A percentile compares a stretch with the other conserved stretches of the same genome.
These are phyloP conservation scores for Aphanoascus verrucosus DNA, from an alignment of 2,329 filamentous ascomycete genomes.

Conservation along the genomic window DNA sequence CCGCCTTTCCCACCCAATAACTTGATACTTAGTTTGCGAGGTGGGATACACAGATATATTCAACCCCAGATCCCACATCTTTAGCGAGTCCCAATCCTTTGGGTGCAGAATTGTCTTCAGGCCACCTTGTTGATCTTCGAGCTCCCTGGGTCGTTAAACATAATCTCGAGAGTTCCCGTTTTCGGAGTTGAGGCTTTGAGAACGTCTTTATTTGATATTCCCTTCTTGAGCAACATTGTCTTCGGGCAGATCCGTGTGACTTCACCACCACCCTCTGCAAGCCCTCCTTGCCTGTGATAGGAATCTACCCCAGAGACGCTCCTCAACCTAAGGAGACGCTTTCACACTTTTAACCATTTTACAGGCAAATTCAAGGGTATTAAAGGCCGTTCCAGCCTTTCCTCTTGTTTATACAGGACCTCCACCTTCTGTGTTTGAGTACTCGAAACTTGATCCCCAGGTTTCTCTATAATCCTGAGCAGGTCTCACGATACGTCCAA, in stretches of 20 bases:
- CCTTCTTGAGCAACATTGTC: background rate
- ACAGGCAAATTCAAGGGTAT: background rate
- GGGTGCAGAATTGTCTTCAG: slow-evolving; percentile 6
- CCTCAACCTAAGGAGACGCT: background rate
- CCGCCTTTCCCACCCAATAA: slow-evolving; percentile 17
- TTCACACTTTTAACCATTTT: background rate
- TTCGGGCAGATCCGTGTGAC: background rate
- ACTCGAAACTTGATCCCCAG: background rate
- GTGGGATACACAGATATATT: slow-evolving; percentile 16
- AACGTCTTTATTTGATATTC: background rate
- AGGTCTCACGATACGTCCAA: background rate
- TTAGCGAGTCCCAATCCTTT: slow-evolving; percentile 9
- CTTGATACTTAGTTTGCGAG: slow-evolving; percentile 7
- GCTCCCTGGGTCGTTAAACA: background rate
- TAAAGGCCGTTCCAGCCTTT: background rate
- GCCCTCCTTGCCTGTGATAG: slow-evolving; percentile 4
- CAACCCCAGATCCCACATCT: slow-evolving; percentile 10
- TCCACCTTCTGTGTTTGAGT: background rate
- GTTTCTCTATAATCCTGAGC: background rate
- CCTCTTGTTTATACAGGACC: background rate
- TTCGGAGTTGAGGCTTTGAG: background rate
- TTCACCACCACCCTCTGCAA: background rate
- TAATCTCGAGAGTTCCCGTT: slow-evolving; percentile 2
- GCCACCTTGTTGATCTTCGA: slow-evolving; percentile 2
- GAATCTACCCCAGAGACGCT: background rate